Conservation (phyloP, 208 protist species). For the Tritrichomonas musculus region DNA sequence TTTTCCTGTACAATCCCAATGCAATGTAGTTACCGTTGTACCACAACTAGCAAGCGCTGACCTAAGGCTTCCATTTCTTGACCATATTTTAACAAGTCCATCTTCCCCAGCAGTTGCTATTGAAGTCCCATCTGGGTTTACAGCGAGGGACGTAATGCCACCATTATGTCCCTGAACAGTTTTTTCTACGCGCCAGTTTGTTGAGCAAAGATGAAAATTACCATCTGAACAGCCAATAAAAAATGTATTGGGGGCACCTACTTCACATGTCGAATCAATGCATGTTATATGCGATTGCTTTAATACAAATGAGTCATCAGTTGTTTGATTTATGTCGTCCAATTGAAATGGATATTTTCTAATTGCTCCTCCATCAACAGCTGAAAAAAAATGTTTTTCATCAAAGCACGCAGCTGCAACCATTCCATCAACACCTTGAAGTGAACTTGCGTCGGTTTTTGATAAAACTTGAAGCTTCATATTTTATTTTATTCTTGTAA, state of each 20-base stretch:
- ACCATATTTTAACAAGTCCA: slow-evolving; percentile 37
- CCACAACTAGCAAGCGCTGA: slow-evolving; percentile 22
- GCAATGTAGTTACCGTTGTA: background rate
- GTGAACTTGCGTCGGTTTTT: background rate
- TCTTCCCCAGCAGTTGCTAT: slow-evolving; percentile 40
- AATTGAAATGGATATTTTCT: background rate
- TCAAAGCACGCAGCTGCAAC: background rate
- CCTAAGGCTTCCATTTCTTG: slow-evolving; percentile 35
- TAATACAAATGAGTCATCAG: background rate
- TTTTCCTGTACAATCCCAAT: slow-evolving; percentile 33
- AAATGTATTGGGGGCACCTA: background rate
- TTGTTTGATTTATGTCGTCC: background rate
- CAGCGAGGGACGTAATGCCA: slow-evolving; percentile 33
- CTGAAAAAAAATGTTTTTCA: background rate
- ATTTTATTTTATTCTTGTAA: too few relatives aligned
- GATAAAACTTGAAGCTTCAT: slow-evolving; percentile 32
- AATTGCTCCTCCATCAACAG: slow-evolving; percentile 18
- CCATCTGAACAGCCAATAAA: slow-evolving; percentile 18
- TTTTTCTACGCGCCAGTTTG: slow-evolving; percentile 7
- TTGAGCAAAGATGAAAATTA: background rate
- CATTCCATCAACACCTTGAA: background rate
- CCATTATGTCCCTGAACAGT: slow-evolving; percentile 36
- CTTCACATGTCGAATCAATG: background rate
- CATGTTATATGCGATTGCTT: slow-evolving; percentile 23
- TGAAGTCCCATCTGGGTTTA: slow-evolving; percentile 35